Evolutionary conservation across 2,329 filamentous ascomycete genomes (phyloP), one percentile per base, ranked within the genome.

Genomic region (Rhexocercosporidium sp.): DNA sequence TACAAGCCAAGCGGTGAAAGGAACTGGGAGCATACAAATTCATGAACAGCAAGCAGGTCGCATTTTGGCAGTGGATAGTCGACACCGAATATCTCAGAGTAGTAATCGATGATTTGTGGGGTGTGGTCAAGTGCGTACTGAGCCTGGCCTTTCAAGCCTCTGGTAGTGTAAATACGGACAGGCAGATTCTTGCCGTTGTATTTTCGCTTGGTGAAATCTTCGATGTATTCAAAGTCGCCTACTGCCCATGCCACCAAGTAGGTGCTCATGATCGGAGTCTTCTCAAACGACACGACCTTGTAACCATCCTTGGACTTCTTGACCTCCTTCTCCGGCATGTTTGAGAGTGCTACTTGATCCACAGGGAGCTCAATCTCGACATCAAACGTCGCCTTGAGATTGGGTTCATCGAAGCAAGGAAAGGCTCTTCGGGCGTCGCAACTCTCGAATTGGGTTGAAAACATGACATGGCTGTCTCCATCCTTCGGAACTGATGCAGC

Each of bases 381-480:
- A 79, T 97, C 94, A 77, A 97, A 98, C 2, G 94, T 95, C 12
- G 96, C 93, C 82, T 99, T 99, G 71, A 98, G 86, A 76, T 97
- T 97, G 49, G 96, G 96, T 82, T 99, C 96, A 77, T 99, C 96
- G 77, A 98, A 98, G 82, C 96, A 99, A 57, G 96, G 96, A 81
- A 99, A 97, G 9, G 96, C 95, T 72, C 94, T 87, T 71, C 96
- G 91, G 69, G 96, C 96, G 81, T 99, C 96, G 76, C 94, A 97
- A 54, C 94, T 91, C 83, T 99, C 96, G 77, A 99, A 99, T 79
- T 99, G 96, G 59, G 96, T 99, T 83, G 93, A 97, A 80, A 97
- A 84, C 92, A 95, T 94, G 77, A 87, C 86, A 78, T 88, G 86
- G 77, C 84, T 87, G 74, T 89, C 84, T 56, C 85, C 84, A 71